Base-by-base conservation (phyloP, 2,329 filamentous ascomycete species). In the Colletotrichum sp. region DNA sequence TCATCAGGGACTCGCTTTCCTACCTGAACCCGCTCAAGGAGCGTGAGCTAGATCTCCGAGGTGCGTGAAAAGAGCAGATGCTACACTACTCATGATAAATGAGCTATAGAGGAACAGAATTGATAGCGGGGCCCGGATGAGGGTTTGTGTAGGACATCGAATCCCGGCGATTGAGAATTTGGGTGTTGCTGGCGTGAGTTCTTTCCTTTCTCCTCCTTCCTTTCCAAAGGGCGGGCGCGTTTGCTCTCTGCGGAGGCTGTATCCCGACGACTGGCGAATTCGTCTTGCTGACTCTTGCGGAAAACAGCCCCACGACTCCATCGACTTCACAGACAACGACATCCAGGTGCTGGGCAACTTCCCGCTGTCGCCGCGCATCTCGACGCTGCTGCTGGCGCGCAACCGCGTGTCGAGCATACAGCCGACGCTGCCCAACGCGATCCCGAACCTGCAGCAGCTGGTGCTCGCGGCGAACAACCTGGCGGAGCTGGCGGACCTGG, bases 21-120 rank as follows among this genome's bases (percentile, higher is more conserved):
- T 99, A 98, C 91, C 94, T 98, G 87, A 99, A 98, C 88, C 96
- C 96, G 85, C 92, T 99, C 86, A 98, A 97, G 89, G 97, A 99
- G 91, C 95, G 97, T 87, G 97, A 99, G 92, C 93, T 99, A 86
- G 96, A 98, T 90, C 95, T 99, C 82, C 93, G 97, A 98, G 97
- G 97, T 98, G 94, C 93, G 96, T 91, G 94, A 94, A 95, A 98
- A 95, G 95, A 93, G 90, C 95, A 96, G 96, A 97, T 98, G 92
- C 95, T 98, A 95, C 95, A 96, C 92, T 92, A 92, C 88, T 82
- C 82, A 84, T 48, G 39, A 84, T 22, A 61, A 22, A 61, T 32
- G 22, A 36, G n/a, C 30, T 61, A n/a, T 16, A 86, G 68, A 75
- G 84, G 84, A 93, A 91, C 94, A 95, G 90, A 92, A 91, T 96